These are phyloP conservation scores for Epichloe coenophiala DNA, from an alignment of 2,329 filamentous ascomycete genomes.

Conservation along the genomic window DNA sequence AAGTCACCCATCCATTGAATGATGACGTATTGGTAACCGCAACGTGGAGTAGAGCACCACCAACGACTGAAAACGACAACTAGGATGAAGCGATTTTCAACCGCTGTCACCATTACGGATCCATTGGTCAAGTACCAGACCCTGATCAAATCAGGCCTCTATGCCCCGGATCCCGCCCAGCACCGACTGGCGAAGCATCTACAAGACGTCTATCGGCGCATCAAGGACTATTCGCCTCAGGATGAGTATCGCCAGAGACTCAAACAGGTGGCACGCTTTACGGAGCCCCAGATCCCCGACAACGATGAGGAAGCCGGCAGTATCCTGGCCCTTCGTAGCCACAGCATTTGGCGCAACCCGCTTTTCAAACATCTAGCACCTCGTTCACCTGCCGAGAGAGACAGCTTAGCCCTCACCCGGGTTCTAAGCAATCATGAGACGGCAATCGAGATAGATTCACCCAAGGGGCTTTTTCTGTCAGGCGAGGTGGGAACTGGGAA, in stretches of 20 bases:
- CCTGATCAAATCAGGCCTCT: slow-evolving; percentile 51
- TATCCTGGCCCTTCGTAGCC: slow-evolving; percentile 34
- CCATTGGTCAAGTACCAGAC: slow-evolving; percentile 65
- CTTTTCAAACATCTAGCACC: slow-evolving; percentile 47
- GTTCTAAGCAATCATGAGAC: slow-evolving; percentile 59
- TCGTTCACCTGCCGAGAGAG: slow-evolving; percentile 34
- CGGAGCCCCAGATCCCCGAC: slow-evolving; percentile 17
- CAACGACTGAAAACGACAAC: neutral
- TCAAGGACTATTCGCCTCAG: slow-evolving; percentile 68
- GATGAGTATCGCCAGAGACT: slow-evolving; percentile 55
- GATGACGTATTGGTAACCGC: neutral
- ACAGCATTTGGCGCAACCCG: slow-evolving; percentile 45
- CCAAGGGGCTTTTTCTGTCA: slow-evolving; percentile 61
- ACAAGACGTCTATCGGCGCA: slow-evolving; percentile 58
- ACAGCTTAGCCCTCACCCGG: slow-evolving; percentile 51
- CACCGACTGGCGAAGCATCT: slow-evolving; percentile 63
- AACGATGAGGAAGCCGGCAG: slow-evolving; percentile 18
- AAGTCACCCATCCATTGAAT: neutral
- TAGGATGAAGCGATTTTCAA: slow-evolving; percentile 24
- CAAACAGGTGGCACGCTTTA: slow-evolving; percentile 40
- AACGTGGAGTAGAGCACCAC: neutral
- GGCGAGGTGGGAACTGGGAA: slow-evolving; percentile 77
- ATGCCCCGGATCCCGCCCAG: slow-evolving; percentile 56
- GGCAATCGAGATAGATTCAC: slow-evolving; percentile 58
- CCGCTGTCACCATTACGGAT: slow-evolving; percentile 50